Percentiles rank a stretch among this genome's conserved stretches.
Conservation (phyloP, 306 rosid genomes). For the Sphenostylis stenocarpa region DNA sequence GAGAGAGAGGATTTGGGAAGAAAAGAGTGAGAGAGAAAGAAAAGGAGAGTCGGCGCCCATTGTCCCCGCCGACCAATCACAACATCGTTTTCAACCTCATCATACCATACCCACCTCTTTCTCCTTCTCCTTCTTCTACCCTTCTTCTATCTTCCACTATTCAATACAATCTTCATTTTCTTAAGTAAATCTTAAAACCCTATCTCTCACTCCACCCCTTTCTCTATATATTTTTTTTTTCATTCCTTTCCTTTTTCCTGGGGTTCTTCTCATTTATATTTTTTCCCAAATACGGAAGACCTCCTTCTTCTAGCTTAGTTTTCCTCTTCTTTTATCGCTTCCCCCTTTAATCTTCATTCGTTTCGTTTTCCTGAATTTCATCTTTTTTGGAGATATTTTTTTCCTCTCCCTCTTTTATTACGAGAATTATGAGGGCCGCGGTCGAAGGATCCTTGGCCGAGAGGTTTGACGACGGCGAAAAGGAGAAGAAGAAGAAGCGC, state of each 20-base stretch:
- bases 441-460: conserved; percentile 55
- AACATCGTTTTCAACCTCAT: conserved; percentile 48
- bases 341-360: background rate
- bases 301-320: background rate
- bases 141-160: background rate
- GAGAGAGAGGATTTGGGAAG: background rate
- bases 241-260: background rate
- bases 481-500: conserved; percentile 87
- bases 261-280: conserved; percentile 59
- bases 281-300: conserved; percentile 50
- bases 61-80: conserved; percentile 84
- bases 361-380: background rate
- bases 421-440: conserved; percentile 45
- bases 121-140: background rate
- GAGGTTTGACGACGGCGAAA: conserved; percentile 63
- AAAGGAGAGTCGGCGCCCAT: conserved; percentile 70
- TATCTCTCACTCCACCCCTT: background rate
- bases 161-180: background rate
- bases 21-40: conserved; percentile 13
- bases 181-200: conserved; percentile 20
- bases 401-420: background rate
- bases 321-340: background rate
- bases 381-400: background rate
- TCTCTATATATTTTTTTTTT: background rate
- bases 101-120: background rate